Conservation (phyloP, 352 stramenopile species). For the Hyaloperonospora brassicae region DNA sequence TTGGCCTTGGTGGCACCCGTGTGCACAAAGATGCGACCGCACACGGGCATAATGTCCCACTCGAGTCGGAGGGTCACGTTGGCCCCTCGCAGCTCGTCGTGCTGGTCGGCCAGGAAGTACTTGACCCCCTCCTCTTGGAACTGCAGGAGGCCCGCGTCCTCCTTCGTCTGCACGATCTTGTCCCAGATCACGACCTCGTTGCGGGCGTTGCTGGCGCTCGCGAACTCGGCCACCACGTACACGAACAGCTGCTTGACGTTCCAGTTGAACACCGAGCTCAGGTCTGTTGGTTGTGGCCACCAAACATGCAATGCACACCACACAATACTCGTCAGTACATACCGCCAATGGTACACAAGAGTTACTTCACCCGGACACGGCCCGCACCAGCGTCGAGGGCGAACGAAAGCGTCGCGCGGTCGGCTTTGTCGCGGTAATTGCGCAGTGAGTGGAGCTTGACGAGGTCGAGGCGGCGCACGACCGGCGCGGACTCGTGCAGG, state of each 20-base stretch:
- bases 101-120: slow-evolving; percentile 77
- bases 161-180: slow-evolving; percentile 68
- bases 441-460: slow-evolving; percentile 70
- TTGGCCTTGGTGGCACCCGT: slow-evolving; percentile 32
- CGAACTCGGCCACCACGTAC: slow-evolving; percentile 81
- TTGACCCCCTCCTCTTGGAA: slow-evolving; percentile 66
- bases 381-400: slow-evolving; percentile 64
- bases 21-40: slow-evolving; percentile 67
- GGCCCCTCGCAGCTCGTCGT: slow-evolving; percentile 61
- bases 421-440: slow-evolving; percentile 71
- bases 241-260: slow-evolving; percentile 88
- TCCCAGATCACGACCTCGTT: slow-evolving; percentile 86
- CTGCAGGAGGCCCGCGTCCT: slow-evolving; percentile 36
- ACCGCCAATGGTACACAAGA: not conserved
- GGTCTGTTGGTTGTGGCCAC: slow-evolving; percentile 24
- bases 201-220: slow-evolving; percentile 46
- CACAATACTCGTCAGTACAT: not conserved
- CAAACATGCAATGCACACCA: not conserved
- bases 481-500: slow-evolving; percentile 44
- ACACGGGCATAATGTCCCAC: slow-evolving; percentile 85
- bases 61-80: slow-evolving; percentile 78
- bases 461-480: slow-evolving; percentile 55
- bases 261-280: slow-evolving; percentile 87
- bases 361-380: too few species aligned
- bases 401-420: slow-evolving; percentile 78